Evolutionary conservation across 148 eudicot species (phyloP).

Genomic region (Dysphania ambrosioides): DNA sequence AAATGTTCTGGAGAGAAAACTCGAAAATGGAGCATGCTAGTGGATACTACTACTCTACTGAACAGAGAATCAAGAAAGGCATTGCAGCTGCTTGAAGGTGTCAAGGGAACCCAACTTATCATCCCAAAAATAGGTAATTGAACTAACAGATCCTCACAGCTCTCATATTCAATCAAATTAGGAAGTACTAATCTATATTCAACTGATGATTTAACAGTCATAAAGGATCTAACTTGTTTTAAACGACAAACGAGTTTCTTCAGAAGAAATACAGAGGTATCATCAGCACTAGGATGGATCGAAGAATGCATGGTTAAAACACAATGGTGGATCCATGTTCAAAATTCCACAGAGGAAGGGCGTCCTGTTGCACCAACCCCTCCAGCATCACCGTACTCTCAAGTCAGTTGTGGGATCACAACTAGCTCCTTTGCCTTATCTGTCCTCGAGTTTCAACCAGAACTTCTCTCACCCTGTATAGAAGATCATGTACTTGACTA

Average conservation of each 20-base stretch:
- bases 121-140: slow-evolving; percentile 71
- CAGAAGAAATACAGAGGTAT: slow-evolving; percentile 49
- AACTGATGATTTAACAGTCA: slow-evolving; percentile 38
- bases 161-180: not conserved
- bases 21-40: slow-evolving; percentile 66
- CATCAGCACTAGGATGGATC: slow-evolving; percentile 70
- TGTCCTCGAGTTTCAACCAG: slow-evolving; percentile 30
- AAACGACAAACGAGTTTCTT: slow-evolving; percentile 52
- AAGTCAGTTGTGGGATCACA: slow-evolving; percentile 29
- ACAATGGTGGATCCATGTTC: slow-evolving; percentile 80
- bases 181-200: not conserved
- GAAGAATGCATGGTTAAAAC: slow-evolving; percentile 59
- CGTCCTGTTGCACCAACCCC: slow-evolving; percentile 54
- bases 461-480: slow-evolving; percentile 51
- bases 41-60: slow-evolving; percentile 58
- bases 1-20: slow-evolving; percentile 25
- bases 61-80: slow-evolving; percentile 64
- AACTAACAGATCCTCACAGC: not conserved
- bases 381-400: slow-evolving; percentile 48
- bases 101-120: slow-evolving; percentile 64
- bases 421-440: slow-evolving; percentile 27
- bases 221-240: slow-evolving; percentile 67
- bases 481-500: slow-evolving; percentile 68
- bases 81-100: slow-evolving; percentile 76
- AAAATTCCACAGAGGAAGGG: slow-evolving; percentile 49